Base-by-base conservation (phyloP, 352 stramenopile species). In the Globisporangium apiculatum region DNA sequence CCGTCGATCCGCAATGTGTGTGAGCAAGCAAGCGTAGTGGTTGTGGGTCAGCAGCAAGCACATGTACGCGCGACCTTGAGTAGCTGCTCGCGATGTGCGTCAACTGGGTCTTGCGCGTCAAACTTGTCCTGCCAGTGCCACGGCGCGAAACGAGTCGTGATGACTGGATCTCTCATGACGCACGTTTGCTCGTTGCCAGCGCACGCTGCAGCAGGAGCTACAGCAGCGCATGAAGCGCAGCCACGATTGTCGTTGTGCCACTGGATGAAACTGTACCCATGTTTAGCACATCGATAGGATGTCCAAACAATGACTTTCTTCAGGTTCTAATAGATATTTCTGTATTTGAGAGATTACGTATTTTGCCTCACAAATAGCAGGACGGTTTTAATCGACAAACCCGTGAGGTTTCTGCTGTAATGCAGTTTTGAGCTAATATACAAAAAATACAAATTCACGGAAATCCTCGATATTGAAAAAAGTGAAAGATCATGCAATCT, bases 81-180 rank as follows among this genome's bases (percentile, higher is more conserved):
- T 5, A 86, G 66, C 50, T 88, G 76, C 4, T 46, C 48, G 0
- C 74, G 72, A 62, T 67, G 76, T 3, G 72, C 71, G 9, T 67
- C 68, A 56, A 81, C 75, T 14, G 64, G 64, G n/a, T 72, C 64
- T 36, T 60, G 48, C 11, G 48, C 58, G 15, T 75, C 62, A 43
- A 76, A 74, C 15, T 74, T 75, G 65, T 91, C 71, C 49, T 83
- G 78, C 80, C 80, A 91, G 65, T 91, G 80, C 78, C 80, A 91
- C 36, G 50, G 9, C 37, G 50, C 35, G 37, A 43, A 43, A 53
- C 50, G 17, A 42, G 53, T 58, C 17, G 24, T 64, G 8, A 47
- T 55, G 15, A 51, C 8, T 9, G 38, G 43, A 18, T 31, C 46
- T 6, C 37, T 45, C 54, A 59, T 59, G 36, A 9, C 41, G 40